A percentile compares a stretch with the other conserved stretches of the same genome.
These are phyloP conservation scores for Aureobasidium lini DNA, from an alignment of 2,329 filamentous ascomycete species.

Conservation along the genomic window DNA sequence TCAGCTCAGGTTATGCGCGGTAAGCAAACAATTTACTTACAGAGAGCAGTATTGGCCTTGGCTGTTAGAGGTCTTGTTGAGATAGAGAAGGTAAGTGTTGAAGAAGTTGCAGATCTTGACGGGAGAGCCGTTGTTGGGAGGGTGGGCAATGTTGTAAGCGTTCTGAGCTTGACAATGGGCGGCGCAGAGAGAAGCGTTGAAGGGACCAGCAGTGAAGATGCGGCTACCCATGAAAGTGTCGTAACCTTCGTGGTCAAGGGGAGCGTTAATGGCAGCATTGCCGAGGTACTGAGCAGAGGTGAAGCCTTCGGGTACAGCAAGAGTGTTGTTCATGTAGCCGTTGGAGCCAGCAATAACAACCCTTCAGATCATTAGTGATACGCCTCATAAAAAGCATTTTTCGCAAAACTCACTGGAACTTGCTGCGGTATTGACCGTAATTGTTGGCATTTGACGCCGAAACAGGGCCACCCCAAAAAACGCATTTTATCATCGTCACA, in stretches of 20 bases:
- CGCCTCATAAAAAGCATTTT: neutral
- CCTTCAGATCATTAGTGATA: neutral
- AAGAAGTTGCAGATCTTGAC: slow-evolving; percentile 10
- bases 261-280: slow-evolving; percentile 23
- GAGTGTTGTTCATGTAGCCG: slow-evolving; percentile 13
- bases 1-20: too few species aligned
- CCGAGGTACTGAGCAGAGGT: slow-evolving; percentile 16
- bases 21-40: neutral
- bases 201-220: slow-evolving; percentile 25
- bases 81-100: slow-evolving; percentile 10
- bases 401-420: neutral
- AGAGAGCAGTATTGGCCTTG: slow-evolving; percentile 14
- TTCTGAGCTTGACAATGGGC: slow-evolving; percentile 20
- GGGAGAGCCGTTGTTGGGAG: slow-evolving; percentile 11
- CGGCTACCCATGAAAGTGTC: slow-evolving; percentile 24
- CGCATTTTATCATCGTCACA: slow-evolving; percentile 18
- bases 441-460: slow-evolving; percentile 13
- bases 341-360: slow-evolving; percentile 17
- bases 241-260: slow-evolving; percentile 20
- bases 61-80: slow-evolving; percentile 15
- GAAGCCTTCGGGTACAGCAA: slow-evolving; percentile 16
- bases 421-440: slow-evolving; percentile 14
- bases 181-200: slow-evolving; percentile 27
- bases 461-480: slow-evolving; percentile 16
- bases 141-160: slow-evolving; percentile 17